Base-by-base conservation (phyloP, 1,139 yeast genomes). In the Debaryomyces psychrophilus region DNA sequence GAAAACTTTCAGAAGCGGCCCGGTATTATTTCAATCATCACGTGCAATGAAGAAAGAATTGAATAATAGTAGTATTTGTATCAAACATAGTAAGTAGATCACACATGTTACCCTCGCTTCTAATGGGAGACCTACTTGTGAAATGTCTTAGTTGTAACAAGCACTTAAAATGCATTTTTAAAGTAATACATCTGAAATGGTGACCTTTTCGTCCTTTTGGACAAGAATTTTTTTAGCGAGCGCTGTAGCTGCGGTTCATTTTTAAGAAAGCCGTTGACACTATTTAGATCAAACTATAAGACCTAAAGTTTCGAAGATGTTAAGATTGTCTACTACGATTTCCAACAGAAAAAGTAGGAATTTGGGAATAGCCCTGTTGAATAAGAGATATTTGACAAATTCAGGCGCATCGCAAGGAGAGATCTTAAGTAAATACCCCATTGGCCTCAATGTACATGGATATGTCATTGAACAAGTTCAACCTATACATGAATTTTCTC, bases 401-500 rank as follows among this genome's bases (percentile, higher is more conserved):
- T 40, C 43, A 9, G 31, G 31, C 12, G 31, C 23, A n/a, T 17
- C 37, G 9, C 43, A 40, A 26, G 38, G 39, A 6, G 43, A 40
- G 12, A 45, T 54, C 9, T 49, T 65, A 39, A 67, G 71, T 43
- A 79, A 78, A 56, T 87, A 85, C 55, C 85, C 87, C 0, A 63
- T 85, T 4, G 95, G 95, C 1, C 73, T 75, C 27, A 72, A 71
- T 26, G 56, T 83, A 17, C 81, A 82, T 56, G 96, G 95, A 0
- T 90, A 79, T 58, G 75, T 72, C 47, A 77, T 90, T 40, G 72
- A 77, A 48, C 73, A 85, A 46, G 85, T 85, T 4, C 69, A 82
- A 41, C 79, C 84, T 8, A 81, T 93, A 6, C 96, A 97, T 2
- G 96, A 90, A 62, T 81, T 90, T 53, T 84, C 90, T 18, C 64